A percentile compares a stretch with the other conserved stretches of the same genome.
phyloP scores from a whole-genome alignment of 169 alveolate genomes.

The Plasmodium sp. region DNA sequence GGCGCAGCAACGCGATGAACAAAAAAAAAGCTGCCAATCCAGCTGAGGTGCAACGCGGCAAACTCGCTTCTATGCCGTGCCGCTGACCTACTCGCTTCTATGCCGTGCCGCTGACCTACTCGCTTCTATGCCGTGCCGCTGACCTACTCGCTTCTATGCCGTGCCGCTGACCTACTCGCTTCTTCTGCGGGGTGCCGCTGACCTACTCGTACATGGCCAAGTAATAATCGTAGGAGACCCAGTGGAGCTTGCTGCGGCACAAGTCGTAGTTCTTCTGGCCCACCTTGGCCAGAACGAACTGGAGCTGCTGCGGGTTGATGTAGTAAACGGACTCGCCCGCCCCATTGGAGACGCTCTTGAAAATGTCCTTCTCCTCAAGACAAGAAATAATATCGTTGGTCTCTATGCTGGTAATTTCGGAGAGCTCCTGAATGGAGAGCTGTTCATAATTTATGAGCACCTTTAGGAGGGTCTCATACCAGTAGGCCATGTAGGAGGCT shows the following conservation, averaged over 20 bases:
- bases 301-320: constrained; percentile 85
- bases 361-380: constrained; percentile 89
- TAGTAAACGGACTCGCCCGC: constrained; percentile 81
- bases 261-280: constrained; percentile 86
- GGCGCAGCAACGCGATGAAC: background rate
- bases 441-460: constrained; percentile 16
- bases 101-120: no score
- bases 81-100: no score
- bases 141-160: no score
- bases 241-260: constrained; percentile 87
- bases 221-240: constrained; percentile 91
- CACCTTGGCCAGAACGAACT: constrained; percentile 80
- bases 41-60: no score
- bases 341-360: constrained; percentile 87
- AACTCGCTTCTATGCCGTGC: no score
- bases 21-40: background rate
- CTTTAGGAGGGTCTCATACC: constrained; percentile 85
- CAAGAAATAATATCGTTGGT: constrained; percentile 89
- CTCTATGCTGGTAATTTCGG: constrained; percentile 90
- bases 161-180: constrained; percentile 59
- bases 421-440: constrained; percentile 76
- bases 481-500: constrained; percentile 95
- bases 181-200: no score
- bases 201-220: constrained; percentile 83
- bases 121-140: no score